phyloP scores from a whole-genome alignment of 345 rosid genomes.

The Populus tremula region DNA sequence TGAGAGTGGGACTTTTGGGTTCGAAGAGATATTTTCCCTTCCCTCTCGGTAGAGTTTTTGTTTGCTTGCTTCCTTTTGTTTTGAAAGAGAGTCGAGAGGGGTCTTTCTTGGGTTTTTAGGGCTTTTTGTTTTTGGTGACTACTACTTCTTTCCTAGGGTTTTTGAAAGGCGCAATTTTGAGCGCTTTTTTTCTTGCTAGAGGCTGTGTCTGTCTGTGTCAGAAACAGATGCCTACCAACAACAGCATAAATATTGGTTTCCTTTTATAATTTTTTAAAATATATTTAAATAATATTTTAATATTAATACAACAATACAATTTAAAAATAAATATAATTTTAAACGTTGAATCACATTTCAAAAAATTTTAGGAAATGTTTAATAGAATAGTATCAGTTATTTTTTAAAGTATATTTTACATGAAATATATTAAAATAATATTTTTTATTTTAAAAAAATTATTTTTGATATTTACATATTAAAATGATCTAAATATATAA shows the following conservation, averaged over 20 bases:
- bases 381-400: no score
- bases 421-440: no score
- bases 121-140: neutral
- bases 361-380: accelerated
- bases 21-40: neutral
- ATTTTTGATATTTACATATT: no score
- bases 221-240: neutral
- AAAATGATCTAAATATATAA: no score
- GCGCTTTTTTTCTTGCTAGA: neutral
- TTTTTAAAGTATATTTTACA: no score
- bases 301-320: no score
- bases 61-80: neutral
- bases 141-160: neutral
- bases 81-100: neutral
- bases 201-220: neutral
- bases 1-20: conserved; percentile 24
- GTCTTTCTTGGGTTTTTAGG: neutral
- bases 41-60: neutral
- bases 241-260: no score
- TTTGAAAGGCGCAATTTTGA: conserved; percentile 15
- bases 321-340: no score
- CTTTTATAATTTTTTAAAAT: no score
- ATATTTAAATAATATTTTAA: no score
- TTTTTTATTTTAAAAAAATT: no score
- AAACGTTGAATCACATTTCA: no score